Evolutionary conservation across 495 filamentous ascomycete genomes (phyloP).

Genomic region (Hypomontagnella monticulosa): DNA sequence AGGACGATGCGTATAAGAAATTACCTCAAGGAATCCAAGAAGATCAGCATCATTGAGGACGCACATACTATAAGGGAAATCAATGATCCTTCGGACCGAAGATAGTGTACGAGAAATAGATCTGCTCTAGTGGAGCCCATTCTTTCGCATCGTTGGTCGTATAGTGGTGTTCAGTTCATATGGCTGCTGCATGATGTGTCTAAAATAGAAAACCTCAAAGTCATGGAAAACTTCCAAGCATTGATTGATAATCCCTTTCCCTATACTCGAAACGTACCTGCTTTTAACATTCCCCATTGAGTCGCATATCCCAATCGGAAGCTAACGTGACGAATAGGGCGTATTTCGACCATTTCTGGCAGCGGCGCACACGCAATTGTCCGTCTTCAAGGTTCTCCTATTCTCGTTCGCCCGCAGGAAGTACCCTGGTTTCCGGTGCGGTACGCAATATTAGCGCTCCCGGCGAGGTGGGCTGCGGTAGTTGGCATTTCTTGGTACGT

Average conservation of each 20-base stretch:
- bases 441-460: constrained; percentile 18
- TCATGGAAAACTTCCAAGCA: not conserved
- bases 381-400: constrained; percentile 25
- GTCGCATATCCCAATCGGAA: not conserved
- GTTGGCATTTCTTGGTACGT: constrained; percentile 28
- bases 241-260: not conserved
- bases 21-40: not conserved
- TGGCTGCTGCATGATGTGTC: constrained; percentile 14
- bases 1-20: constrained; percentile 53
- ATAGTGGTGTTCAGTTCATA: constrained; percentile 19
- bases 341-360: constrained; percentile 1
- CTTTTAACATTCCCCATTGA: not conserved
- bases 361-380: not conserved
- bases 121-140: constrained; percentile 8
- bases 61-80: not conserved
- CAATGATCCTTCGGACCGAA: constrained; percentile 22
- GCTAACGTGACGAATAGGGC: not conserved
- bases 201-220: constrained; percentile 13
- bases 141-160: constrained; percentile 5
- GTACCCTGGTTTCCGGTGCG: constrained; percentile 24
- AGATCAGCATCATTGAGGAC: not conserved
- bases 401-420: constrained; percentile 18
- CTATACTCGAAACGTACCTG: constrained; percentile 2
- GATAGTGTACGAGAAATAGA: not conserved
- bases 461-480: constrained; percentile 35